Base-by-base conservation (phyloP, 129 eudicot species). In the Centaurea solstitialis region DNA sequence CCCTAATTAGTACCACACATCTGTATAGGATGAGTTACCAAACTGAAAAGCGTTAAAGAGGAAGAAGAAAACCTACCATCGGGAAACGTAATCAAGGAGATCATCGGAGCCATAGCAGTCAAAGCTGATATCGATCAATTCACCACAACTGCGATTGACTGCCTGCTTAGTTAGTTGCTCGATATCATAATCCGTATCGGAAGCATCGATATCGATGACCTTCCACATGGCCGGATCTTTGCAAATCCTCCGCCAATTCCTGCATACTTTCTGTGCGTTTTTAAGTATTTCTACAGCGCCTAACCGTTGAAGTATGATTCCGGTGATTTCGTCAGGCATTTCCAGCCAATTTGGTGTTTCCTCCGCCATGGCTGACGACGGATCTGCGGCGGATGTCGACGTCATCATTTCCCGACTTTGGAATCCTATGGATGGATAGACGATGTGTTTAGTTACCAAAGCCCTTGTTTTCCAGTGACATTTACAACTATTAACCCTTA, bases 211-310 rank as follows among this genome's bases (percentile, higher is more conserved):
- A 24, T 83, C 68, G 39, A 91, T 79, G 3, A 57, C 75, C 30
- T 84, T 85, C 95, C 95, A 91, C 87, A 88, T 88, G 10, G 91
- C 70, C 4, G 93, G 90, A 70, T 89, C 88, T 81, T 79, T 81
- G 81, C 89, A 89, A 17, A 91, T 76, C 70, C 20, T 77, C 26
- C 91, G 84, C 97, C 97, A 91, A 21, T 85, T 61, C n/a, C 81
- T 85, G 80, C 97, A 91, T 22, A 86, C 97, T 71, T 50, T 81
- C 76, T 89, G 92, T 7, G 90, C 91, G 66, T 47, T 79, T 71
- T 45, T 70, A 68, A 91, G 92, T 50, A 87, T 77, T 68, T 87
- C 90, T 3, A 91, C 33, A 0, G 87, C 59, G 0, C 88, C 80
- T 22, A 91, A 23, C 38, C 76, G 82, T 23, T 83, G 85, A 41